Percentiles rank a stretch among this genome's conserved stretches.
Evolutionary conservation across 139 green algal genomes (phyloP).

Genomic region (Tetradesmus lagerheimii): DNA sequence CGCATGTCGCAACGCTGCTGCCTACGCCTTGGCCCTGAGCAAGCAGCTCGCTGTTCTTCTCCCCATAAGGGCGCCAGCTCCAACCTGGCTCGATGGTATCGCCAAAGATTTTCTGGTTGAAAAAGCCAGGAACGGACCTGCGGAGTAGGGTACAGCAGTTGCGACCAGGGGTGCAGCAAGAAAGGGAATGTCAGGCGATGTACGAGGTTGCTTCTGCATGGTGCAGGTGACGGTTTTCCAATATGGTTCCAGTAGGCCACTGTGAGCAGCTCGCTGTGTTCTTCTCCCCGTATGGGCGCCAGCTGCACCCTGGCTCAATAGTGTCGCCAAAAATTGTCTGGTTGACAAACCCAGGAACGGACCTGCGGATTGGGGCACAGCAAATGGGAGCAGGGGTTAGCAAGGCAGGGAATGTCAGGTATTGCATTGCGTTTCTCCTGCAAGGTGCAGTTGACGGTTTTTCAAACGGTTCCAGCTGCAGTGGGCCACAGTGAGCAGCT

Average conservation of each 20-base stretch:
- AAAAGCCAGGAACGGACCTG: conserved; percentile 25
- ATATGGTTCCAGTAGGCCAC: no score
- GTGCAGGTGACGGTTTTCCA: not conserved
- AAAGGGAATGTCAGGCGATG: no score
- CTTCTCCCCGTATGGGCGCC: not conserved
- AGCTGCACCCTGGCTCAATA: not conserved
- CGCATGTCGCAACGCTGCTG: not conserved
- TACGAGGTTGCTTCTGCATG: no score
- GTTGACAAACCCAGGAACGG: conserved; percentile 12
- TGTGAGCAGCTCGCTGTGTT: no score
- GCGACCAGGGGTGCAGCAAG: no score
- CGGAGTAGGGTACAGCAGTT: no score
- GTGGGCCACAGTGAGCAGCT: no score
- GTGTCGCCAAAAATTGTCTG: not conserved
- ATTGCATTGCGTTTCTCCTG: no score
- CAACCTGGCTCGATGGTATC: conserved; percentile 15
- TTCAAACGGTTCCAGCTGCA: no score
- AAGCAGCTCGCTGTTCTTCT: conserved; percentile 3
- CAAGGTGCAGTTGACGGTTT: no score
- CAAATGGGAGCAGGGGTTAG: no score
- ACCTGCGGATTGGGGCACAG: not conserved
- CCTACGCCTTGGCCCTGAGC: not conserved
- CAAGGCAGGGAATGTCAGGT: no score
- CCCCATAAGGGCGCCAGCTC: not conserved
- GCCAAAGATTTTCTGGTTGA: conserved; percentile 5